Base-by-base conservation (phyloP, 1,139 yeast genomes). In the Candida sp. region DNA sequence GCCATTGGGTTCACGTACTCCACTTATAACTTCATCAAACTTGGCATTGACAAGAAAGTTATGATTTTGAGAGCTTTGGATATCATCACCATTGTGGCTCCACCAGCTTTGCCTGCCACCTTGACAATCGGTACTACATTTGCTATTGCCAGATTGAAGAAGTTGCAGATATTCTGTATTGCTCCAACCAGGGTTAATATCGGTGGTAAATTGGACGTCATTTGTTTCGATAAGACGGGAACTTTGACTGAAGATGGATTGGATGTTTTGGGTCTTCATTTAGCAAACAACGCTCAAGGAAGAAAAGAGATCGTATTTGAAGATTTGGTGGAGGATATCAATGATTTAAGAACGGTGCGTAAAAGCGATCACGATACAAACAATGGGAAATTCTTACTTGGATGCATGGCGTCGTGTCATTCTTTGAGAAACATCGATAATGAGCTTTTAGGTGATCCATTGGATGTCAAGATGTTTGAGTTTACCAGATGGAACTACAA, bases 41-140 rank as follows among this genome's bases (percentile, higher is more conserved):
- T 96, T 60, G 94, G 96, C 0, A 69, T 93, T 45, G 85, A 88
- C 3, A 81, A 81, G 53, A 79, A 77, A 46, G 69, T 88, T 33
- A 94, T 94, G 77, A 77, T 93, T 7, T 74, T 96, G 51, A 81
- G 99, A 60, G 98, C 98, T 0, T 74, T 96, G 54, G 99, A 94
- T 70, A 83, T 94, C 51, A 88, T 94, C 50, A 94, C 99, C 0
- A 92, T 94, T 64, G 99, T 96, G 9, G 97, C 96, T 2, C 99
- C 99, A 2, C 99, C 99, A 0, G 99, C 99, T 0, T 77, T 94
- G 48, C 99, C 99, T 0, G 99, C 99, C 0, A 96, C 99, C 0
- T 75, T 94, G 54, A 92, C 99, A 0, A 94, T 96, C 55, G 99
- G 99, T 32, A 92, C 98, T 0, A 91, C 94, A 55, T 92, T 96